Conservation (phyloP, 192 early-diverging fungal species). For the Coemansia javaensis region DNA sequence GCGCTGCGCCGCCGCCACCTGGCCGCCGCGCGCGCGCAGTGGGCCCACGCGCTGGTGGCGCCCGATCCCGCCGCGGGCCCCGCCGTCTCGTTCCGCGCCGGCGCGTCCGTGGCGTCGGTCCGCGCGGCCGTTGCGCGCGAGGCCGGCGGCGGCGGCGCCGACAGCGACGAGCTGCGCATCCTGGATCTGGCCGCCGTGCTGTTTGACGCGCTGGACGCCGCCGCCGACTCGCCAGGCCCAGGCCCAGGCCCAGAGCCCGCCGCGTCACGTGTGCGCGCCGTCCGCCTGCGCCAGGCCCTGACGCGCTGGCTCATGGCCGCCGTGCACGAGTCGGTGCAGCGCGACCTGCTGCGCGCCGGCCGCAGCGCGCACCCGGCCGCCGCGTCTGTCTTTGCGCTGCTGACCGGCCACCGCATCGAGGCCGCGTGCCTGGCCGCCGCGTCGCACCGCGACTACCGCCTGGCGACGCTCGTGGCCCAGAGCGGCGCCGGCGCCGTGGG, state of each 20-base stretch:
- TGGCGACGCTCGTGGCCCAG: constrained; percentile 77
- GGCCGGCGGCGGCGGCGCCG: background rate
- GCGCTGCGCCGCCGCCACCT: constrained; percentile 10
- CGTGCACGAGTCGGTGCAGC: constrained; percentile 48
- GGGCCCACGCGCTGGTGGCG: constrained; percentile 10
- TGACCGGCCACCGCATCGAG: constrained; percentile 58
- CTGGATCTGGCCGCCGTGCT: constrained; percentile 34
- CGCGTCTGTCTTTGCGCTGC: constrained; percentile 51
- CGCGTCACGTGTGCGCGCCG: constrained; percentile 30
- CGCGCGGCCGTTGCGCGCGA: too few species aligned
- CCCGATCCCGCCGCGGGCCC: background rate
- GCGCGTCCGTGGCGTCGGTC: constrained; percentile 18
- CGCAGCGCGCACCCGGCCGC: constrained; percentile 19
- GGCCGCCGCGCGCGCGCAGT: constrained; percentile 18
- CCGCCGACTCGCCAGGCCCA: too few species aligned
- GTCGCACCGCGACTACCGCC: constrained; percentile 57
- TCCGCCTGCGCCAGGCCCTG: constrained; percentile 54
- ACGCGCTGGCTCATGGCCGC: constrained; percentile 62
- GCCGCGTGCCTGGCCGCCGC: constrained; percentile 64
- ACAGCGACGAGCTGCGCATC: constrained; percentile 10
- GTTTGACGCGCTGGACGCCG: constrained; percentile 25
- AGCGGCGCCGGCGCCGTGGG: constrained; percentile 42
- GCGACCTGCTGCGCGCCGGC: constrained; percentile 29
- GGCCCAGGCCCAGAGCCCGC: too few species aligned
- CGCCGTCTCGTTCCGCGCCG: constrained; percentile 8